Evolutionary conservation across 2,329 filamentous ascomycete genomes (phyloP).

Genomic region (Monosporascus sp.): DNA sequence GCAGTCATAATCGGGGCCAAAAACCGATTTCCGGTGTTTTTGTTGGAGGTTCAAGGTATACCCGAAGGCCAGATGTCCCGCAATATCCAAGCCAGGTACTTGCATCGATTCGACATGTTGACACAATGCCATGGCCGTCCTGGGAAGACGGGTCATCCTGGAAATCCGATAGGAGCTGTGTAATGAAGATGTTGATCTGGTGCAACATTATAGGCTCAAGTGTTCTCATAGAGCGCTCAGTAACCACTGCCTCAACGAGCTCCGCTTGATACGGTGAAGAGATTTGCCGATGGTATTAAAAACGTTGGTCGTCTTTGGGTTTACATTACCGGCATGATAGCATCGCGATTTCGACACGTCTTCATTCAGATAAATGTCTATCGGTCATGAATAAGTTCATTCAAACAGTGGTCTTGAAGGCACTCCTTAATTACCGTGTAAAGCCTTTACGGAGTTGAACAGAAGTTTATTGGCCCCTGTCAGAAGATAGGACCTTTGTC

Average conservation of each 20-base stretch:
- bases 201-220: neutral
- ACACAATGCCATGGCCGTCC: neutral
- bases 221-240: neutral
- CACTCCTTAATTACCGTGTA: neutral
- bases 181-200: neutral
- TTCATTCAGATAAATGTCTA: neutral
- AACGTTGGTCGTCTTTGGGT: neutral
- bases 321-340: neutral
- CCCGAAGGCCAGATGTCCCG: slow-evolving; percentile 12
- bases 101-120: slow-evolving; percentile 7
- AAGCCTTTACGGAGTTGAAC: neutral
- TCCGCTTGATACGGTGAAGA: neutral
- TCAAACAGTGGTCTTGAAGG: neutral
- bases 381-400: neutral
- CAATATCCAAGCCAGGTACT: slow-evolving; percentile 12
- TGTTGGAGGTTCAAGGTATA: slow-evolving; percentile 9
- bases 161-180: neutral
- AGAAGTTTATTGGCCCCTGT: neutral
- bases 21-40: slow-evolving; percentile 8
- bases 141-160: too few species aligned
- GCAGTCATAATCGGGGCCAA: slow-evolving; percentile 6
- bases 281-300: neutral
- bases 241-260: neutral
- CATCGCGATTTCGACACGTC: too few species aligned
- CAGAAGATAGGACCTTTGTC: neutral